Percentiles rank a stretch among this genome's conserved stretches.
These are phyloP conservation scores for Aspergillus sclerotialis DNA, from an alignment of 2,329 filamentous ascomycete species.

Conservation along the genomic window DNA sequence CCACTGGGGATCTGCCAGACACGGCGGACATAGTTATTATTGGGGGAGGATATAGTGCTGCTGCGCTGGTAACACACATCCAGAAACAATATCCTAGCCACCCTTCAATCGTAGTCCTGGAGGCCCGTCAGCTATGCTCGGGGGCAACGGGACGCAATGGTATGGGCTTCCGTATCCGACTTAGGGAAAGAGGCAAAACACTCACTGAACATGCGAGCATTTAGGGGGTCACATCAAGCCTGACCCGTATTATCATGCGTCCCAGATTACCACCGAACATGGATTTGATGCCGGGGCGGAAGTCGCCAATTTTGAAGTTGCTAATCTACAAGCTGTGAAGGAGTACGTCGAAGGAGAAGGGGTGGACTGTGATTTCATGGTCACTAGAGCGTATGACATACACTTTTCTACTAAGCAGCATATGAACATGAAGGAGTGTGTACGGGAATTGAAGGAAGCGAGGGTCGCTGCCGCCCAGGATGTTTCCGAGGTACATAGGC, in stretches of 20 bases:
- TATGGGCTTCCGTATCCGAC: constrained; percentile 3
- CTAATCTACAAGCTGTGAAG: constrained; percentile 37
- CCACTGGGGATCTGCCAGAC: not conserved
- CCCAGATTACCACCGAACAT: constrained; percentile 28
- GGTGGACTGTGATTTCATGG: constrained; percentile 40
- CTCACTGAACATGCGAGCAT: not conserved
- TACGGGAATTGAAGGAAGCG: too few relatives aligned
- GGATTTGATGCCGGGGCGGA: constrained; percentile 33
- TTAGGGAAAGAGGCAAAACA: too few relatives aligned
- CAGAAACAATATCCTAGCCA: not conserved
- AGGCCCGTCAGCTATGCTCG: constrained; percentile 36
- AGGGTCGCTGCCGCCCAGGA: too few relatives aligned
- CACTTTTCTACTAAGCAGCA: constrained; percentile 16
- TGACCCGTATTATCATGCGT: constrained; percentile 36
- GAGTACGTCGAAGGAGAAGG: constrained; percentile 34
- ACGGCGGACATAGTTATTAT: not conserved
- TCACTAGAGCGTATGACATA: constrained; percentile 32
- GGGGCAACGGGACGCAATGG: constrained; percentile 42
- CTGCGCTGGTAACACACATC: not conserved
- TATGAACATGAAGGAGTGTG: constrained; percentile 22
- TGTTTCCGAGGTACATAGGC: too few relatives aligned
- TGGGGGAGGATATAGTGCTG: not conserved
- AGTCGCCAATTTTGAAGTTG: constrained; percentile 36
- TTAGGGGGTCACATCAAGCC: constrained; percentile 37
- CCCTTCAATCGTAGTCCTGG: constrained; percentile 32